A percentile compares a stretch with the other conserved stretches of the same genome.
These are phyloP conservation scores for Suillus americanus DNA, from an alignment of 768 basidiomycete genomes.

Conservation along the genomic window DNA sequence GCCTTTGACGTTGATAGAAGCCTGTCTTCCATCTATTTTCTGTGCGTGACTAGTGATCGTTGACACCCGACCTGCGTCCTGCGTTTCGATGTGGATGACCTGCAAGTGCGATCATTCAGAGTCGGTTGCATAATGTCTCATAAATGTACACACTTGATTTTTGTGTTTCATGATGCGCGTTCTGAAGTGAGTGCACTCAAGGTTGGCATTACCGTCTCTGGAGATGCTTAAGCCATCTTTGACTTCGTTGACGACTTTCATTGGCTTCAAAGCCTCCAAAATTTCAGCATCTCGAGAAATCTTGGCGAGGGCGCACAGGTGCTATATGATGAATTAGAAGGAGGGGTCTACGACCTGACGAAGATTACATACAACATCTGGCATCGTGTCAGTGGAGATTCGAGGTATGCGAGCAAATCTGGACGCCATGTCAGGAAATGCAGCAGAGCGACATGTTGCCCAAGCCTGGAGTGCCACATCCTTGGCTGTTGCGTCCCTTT, in stretches of 20 bases:
- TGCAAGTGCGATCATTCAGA: constrained; percentile 6
- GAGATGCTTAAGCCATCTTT: constrained; percentile 18
- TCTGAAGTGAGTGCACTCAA: constrained; percentile 43
- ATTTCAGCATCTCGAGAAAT: constrained; percentile 44
- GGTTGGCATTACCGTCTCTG: constrained; percentile 29
- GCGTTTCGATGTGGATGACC: constrained; percentile 21
- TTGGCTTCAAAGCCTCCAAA: constrained; percentile 49
- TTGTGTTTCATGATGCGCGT: constrained; percentile 40
- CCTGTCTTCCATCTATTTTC: constrained; percentile 37
- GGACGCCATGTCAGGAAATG: constrained; percentile 17
- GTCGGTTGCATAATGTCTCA: neutral
- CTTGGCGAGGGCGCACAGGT: constrained; percentile 46
- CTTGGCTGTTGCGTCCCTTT: constrained; percentile 13
- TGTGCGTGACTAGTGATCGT: constrained; percentile 22
- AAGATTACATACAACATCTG: constrained; percentile 26
- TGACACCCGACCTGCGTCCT: neutral
- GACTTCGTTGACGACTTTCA: constrained; percentile 42
- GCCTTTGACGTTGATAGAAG: constrained; percentile 27
- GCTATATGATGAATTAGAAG: constrained; percentile 24
- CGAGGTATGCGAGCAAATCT: constrained; percentile 16
- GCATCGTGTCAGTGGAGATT: constrained; percentile 28
- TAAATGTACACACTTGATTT: constrained; percentile 36
- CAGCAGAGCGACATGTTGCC: constrained; percentile 40
- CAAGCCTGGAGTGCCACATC: constrained; percentile 44
- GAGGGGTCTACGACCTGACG: neutral